Base-by-base conservation (phyloP, 257 asterid species). In the Solanum piurae region DNA sequence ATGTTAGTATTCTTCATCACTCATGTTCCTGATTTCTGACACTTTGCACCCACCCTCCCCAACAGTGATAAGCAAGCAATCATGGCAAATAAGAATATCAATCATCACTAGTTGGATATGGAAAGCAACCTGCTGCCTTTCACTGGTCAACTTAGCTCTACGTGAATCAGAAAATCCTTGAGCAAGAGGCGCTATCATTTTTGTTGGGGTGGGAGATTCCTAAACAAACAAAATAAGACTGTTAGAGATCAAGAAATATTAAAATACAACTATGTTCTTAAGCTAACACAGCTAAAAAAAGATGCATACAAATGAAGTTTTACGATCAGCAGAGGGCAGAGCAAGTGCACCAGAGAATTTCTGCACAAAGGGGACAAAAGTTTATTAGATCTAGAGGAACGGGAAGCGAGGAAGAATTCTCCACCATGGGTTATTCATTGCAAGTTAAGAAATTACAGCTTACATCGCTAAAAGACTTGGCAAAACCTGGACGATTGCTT, bases 201-300 rank as follows among this genome's bases (percentile, higher is more conserved):
- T 97, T 89, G 99, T 93, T 36, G 99, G 99, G 84, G 99, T 95
- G 62, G 99, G 99, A 77, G 99, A 93, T 89, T 97, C 99, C 99
- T 97, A 90, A 74, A 83, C 80, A 89, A 88, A 87, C 79, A 92
- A 40, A 86, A 64, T 18, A 83, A 1, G 52, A 36, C 9, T 5
- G 20, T 88, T 11, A 89, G 90, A 40, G 83, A 87, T 49, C 86
- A 82, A 86, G 72, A 64, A 60, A 86, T 88, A 82, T 76, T 84
- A 40, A 73, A 87, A 85, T 58, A 88, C 73, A 71, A 86, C 77
- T 21, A 12, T 18, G 27, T 31, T 52, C 62, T 86, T 38, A 71
- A 73, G 58, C 37, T 86, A 23, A 60, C n/a, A 36, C 42, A 25
- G 62, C 66, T 1, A 58, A 38, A 85, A 42, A 23, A 60, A 80